Base-by-base conservation (phyloP, 352 stramenopile species). In the Globisporangium middletonii region DNA sequence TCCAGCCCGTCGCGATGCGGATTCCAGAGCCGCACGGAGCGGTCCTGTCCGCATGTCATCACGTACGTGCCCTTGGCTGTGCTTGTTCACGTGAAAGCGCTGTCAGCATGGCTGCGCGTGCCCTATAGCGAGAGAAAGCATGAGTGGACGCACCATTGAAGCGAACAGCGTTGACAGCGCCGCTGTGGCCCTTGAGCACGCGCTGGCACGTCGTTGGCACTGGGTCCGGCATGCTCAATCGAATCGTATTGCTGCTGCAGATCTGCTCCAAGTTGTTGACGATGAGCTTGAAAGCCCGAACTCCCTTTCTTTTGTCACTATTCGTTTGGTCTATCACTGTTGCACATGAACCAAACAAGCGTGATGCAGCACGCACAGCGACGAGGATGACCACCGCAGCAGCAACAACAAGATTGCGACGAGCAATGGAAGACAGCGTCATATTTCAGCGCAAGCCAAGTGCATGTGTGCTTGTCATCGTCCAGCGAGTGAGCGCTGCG, bases 31-130 rank as follows among this genome's bases (percentile, higher is more conserved):
- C 83, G 82, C 50, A 96, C 71, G 6, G 74, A 93, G 49, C 89
- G 86, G 71, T 96, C 88, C 62, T 95, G 83, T 12, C 88, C 86
- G 48, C 86, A 93, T 0, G 78, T 92, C 80, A 96, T 94, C 55
- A 91, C 87, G 60, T 96, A 96, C 53, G 84, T 89, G 38, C 87
- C 87, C 63, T 95, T 94, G 44, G 77, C 85, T 89, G 55, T 12
- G 7, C 33, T 13, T 12, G 33, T 38, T 26, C n/a, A 3, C 18
- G 18, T 38, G 1, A 9, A 38, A 28, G n/a, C 18, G 43, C 18
- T 28, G 33, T 38, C 33, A 38, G 13, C 18, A 19, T 13, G 19
- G 35, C 30, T 16, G 27, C 16, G 16, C 5, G 11, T 13, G 27
- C 16, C 1, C 48, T 23, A 5, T 4, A 19, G 1, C 9, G 5